Evolutionary conservation across 257 asterid species (phyloP), one percentile per base, ranked within the genome.

Genomic region (Solanum piurae): DNA sequence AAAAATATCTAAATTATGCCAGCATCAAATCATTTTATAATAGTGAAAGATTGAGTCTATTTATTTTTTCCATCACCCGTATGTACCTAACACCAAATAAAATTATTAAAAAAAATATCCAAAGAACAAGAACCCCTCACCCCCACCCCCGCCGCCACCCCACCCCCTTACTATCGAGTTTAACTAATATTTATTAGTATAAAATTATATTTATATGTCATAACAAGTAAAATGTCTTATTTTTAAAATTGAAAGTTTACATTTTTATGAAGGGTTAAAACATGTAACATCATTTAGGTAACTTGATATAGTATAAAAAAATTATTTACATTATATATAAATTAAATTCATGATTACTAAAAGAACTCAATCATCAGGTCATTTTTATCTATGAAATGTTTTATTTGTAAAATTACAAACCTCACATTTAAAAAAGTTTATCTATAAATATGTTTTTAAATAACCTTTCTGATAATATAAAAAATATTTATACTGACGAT

Each of bases 21-120:
- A 88, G 79, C 90, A 86, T 89, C 86, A 87, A 87, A 46, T 84
- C 31, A 80, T 84, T 87, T 88, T 89, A 89, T 20, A 83, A 88
- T 77, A 88, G 83, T 55, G 40, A 72, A 68, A 44, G 46, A 88
- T 52, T 84, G 84, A 42, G 74, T 88, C 75, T 14, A 68, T 86
- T 86, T 88, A 55, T 18, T 79, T 86, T 42, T 89, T 36, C 16
- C 87, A 84, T 88, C 90, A 77, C 88, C 86, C 77, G 71, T 79
- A 89, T 87, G 77, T 77, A 88, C 90, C 91, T 84, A 86, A 89
- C 90, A 66, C 88, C 68, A 27, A 16, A 46, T 46, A 44, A 42
- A 14, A 2, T 42, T 42, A 42, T 77, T 7, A 42, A 77, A 25
- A 20, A 64, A 83, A 87, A 34, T 62, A 42, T 64, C 29, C n/a